These are phyloP conservation scores for Colletotrichum magnum DNA, from an alignment of 2,329 filamentous ascomycete genomes.

Conservation along the genomic window DNA sequence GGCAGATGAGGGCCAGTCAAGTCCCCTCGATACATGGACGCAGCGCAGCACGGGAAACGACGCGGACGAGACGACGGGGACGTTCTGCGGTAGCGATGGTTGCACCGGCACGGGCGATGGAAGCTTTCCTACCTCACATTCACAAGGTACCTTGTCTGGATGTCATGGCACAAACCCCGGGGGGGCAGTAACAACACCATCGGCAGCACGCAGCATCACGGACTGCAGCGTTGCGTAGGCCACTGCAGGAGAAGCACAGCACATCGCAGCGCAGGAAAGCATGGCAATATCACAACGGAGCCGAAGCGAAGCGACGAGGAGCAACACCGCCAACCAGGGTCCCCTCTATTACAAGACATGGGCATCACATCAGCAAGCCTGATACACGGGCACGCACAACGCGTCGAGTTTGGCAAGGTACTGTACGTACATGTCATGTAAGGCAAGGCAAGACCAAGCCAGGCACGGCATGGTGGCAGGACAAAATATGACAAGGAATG, in stretches of 20 bases:
- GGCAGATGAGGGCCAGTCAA: constrained; percentile 15
- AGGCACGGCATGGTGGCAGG: background rate
- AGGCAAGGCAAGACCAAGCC: constrained; percentile 17
- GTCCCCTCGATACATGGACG: constrained; percentile 6
- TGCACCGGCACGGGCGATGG: constrained; percentile 30
- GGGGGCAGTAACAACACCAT: constrained; percentile 15
- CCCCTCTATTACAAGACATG: background rate
- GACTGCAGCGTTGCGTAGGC: constrained; percentile 13
- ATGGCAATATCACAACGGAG: constrained; percentile 15
- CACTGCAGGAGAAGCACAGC: background rate
- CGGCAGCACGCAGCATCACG: constrained; percentile 10
- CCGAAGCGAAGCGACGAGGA: background rate
- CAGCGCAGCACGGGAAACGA: constrained; percentile 6
- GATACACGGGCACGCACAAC: background rate
- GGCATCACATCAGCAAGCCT: background rate
- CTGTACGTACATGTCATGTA: constrained; percentile 30
- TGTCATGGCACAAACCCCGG: background rate
- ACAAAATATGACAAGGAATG: background rate
- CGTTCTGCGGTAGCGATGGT: constrained; percentile 13
- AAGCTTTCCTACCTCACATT: background rate
- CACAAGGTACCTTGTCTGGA: too few species aligned
- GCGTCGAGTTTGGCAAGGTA: constrained; percentile 5
- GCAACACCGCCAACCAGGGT: constrained; percentile 4
- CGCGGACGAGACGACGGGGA: constrained; percentile 21
- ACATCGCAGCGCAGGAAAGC: background rate